Conservation (phyloP, 768 basidiomycete genomes). For the Termitomyces sp. region DNA sequence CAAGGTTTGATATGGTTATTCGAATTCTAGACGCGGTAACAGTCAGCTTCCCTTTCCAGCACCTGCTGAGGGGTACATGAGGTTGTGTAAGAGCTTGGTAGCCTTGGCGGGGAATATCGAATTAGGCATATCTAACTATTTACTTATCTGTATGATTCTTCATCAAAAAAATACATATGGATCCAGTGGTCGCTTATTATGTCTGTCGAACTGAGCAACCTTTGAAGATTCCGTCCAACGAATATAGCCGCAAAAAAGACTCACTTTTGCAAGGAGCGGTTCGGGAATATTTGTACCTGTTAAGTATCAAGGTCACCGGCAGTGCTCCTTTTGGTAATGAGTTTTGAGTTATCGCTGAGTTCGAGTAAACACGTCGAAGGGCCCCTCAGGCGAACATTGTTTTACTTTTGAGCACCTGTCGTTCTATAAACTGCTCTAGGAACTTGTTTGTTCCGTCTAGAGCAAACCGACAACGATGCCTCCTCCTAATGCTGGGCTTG, state of each 20-base stretch:
- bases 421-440: not conserved
- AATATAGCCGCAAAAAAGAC: not conserved
- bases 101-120: no score
- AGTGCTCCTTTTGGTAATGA: not conserved
- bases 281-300: not conserved
- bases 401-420: not conserved
- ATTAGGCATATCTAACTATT: not conserved
- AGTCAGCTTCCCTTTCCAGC: not conserved
- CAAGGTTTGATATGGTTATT: not conserved
- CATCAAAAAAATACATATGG: not conserved
- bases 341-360: not conserved
- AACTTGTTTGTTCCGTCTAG: not conserved
- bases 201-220: not conserved
- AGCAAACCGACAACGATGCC: slow-evolving; percentile 45
- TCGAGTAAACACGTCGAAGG: not conserved
- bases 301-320: not conserved
- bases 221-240: not conserved
- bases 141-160: not conserved
- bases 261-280: not conserved
- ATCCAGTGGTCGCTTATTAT: not conserved
- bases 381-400: not conserved
- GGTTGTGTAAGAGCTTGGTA: not conserved
- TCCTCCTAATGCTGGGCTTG: slow-evolving; percentile 55
- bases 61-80: not conserved
- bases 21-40: not conserved